Evolutionary conservation across 441 rosid species (phyloP), one percentile per base, ranked within the genome.

Genomic region (Gossypium gossypioides): DNA sequence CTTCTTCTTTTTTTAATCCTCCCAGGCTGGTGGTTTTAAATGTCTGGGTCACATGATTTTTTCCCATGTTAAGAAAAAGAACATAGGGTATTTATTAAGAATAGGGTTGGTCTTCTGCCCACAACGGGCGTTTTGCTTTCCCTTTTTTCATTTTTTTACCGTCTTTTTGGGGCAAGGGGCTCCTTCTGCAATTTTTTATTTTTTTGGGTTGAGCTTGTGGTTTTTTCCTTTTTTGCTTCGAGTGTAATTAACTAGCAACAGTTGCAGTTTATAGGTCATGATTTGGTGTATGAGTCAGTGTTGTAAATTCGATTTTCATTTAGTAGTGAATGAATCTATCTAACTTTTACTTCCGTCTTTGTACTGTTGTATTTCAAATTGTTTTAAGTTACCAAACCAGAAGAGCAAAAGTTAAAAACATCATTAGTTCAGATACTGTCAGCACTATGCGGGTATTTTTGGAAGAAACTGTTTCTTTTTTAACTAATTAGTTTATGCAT

Each of bases 31-130:
- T 70, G 71, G 74, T 63, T 54, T 52, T 70, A 69, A 72, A 76
- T 66, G 75, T 25, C 75, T 73, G 81, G 80, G 73, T 69, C 44
- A 72, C 78, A 72, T 77, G 71, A 80, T 77, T 82, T 60, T 73
- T 52, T 84, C 85, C 77, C 76, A 25, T 46, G 87, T 86, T 85
- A 66, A 37, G 77, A 59, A 58, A 13, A 22, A 4, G 77, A 81
- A 84, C 81, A 34, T 77, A 81, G 83, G 79, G 68, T 78, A 57
- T 86, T 81, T 81, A 70, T 78, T 77, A 51, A 73, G 75, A 72
- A 68, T 77, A 48, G 79, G 80, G 80, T 69, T 80, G 73, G 70
- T 44, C 66, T 67, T 70, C 16, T 42, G 81, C 80, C 84, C 77
- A 42, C 68, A 73, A 65, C 64, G 69, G 81, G 71, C 69, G 55